Conservation (phyloP, 306 rosid genomes). For the Prunus padus region DNA sequence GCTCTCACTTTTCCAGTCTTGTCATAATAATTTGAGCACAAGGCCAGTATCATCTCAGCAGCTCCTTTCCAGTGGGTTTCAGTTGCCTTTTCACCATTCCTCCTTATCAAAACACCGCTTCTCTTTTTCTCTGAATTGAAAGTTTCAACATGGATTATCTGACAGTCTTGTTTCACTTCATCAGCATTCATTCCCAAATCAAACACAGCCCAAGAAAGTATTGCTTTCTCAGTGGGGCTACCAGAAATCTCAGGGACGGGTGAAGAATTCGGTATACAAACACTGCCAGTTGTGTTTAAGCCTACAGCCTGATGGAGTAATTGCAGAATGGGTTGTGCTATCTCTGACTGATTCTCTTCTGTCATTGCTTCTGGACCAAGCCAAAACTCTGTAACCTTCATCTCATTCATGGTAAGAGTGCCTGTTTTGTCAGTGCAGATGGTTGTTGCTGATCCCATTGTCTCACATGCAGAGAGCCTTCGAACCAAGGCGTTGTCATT, state of each 20-base stretch:
- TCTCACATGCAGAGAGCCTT: too few relatives aligned
- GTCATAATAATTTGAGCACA: constrained; percentile 12
- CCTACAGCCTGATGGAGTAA: constrained; percentile 7
- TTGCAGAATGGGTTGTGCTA: neutral
- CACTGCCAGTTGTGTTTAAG: constrained; percentile 17
- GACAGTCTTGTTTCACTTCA: neutral
- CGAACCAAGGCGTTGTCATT: too few relatives aligned
- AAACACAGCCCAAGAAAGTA: constrained; percentile 19
- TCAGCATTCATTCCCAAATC: constrained; percentile 10
- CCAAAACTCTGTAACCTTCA: too few relatives aligned
- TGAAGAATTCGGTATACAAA: neutral
- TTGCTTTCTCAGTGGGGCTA: constrained; percentile 26
- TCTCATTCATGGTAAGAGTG: too few relatives aligned
- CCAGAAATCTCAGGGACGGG: constrained; percentile 17
- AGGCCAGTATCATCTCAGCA: constrained; percentile 13
- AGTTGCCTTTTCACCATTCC: neutral
- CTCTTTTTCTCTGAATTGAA: constrained; percentile 23
- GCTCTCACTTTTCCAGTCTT: neutral
- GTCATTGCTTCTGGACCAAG: neutral
- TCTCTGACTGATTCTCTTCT: neutral
- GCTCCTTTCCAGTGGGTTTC: constrained; percentile 21
- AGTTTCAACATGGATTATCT: constrained; percentile 12
- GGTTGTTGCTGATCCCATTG: too few relatives aligned
- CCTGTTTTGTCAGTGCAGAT: too few relatives aligned
- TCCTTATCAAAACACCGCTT: constrained; percentile 13